Evolutionary conservation across 164 flowering plant species (phyloP), one percentile per base, ranked within the genome.

Genomic region (Nelumbo lutea): DNA sequence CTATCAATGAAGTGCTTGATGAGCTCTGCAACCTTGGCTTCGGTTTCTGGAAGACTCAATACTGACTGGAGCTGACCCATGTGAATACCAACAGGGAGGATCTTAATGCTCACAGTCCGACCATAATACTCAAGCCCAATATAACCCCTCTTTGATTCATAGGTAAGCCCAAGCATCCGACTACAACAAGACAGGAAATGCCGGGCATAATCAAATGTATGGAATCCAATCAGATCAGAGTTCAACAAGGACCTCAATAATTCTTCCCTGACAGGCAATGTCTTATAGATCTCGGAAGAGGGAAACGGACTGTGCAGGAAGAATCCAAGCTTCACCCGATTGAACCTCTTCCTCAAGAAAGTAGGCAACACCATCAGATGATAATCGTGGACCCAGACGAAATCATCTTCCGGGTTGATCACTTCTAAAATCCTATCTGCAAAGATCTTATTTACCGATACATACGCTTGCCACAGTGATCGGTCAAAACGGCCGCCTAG

Each of bases 171-270:
- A 70, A 84, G 60, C 83, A 84, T 78, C 58, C 85, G 73, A 76
- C 87, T 80, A 72, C 87, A 84, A 67, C 87, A 84, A 0, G 85
- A 82, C 14, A 83, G 83, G 62, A 83, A 83, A 78, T 83, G 87
- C 13, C 85, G 70, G 11, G 87, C 87, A 74, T 84, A 84, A 68
- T 84, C 87, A 70, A 84, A 84, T 7, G 85, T 82, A 66, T 84
- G 87, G 70, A 84, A 84, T 60, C 87, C 87, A 72, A 84, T 75
- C 42, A 84, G 67, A 68, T 84, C 85, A 5, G 77, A 79, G 66
- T 82, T 82, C 13, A 84, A 81, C 5, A 84, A 47, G 5, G 83
- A 83, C 63, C 79, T 76, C 1, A 83, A 76, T 27, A 83, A 77
- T 59, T 81, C 87, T 53, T 81, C 87, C 63, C 84, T 78, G 14